Base-by-base conservation (phyloP, 768 basidiomycete genomes). In the Boletus fagicola region DNA sequence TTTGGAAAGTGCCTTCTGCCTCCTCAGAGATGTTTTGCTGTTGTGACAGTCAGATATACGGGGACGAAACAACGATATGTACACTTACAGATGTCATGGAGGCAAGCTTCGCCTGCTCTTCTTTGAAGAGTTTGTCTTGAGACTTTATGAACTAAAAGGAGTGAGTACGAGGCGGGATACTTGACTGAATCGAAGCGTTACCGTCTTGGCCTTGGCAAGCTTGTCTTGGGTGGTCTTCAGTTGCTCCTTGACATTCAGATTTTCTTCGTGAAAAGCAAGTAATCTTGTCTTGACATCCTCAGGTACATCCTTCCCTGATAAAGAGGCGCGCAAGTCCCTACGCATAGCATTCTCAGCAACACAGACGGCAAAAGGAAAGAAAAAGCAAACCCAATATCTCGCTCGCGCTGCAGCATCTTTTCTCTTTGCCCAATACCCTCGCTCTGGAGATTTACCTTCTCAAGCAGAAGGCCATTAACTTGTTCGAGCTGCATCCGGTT, bases 391-490 rank as follows among this genome's bases (percentile, higher is more conserved):
- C 91, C 87, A 68, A 93, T 87, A 60, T 90, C 90, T 46, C 88
- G 84, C 68, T 96, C 94, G 47, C 92, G 82, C 66, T 90, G 87
- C 38, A 98, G 76, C 83, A 93, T 85, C 68, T 77, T 84, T 68
- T 97, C 96, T 51, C 94, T 78, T 63, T 94, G 89, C 15, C 86
- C 86, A 60, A 98, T 93, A n/a, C 90, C 88, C 48, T 94, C 91
- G 64, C 85, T 87, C 71, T 97, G 96, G 39, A 96, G 74, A 59
- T 80, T 90, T 54, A 97, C 88, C 74, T 98, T 98, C 70, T 98
- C 95, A 28, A 96, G 74, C 0, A 98, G 74, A n/a, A 98, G 78
- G 6, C 68, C 80, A 66, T 92, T 91, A 63, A 94, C 82, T 68
- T 93, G 91, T 72, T 95, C 92, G 22, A 94, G 80, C 65, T 96